Percentiles rank a stretch among this genome's conserved stretches.
Evolutionary conservation across 768 basidiomycete genomes (phyloP).

Genomic region (Russula sp.): DNA sequence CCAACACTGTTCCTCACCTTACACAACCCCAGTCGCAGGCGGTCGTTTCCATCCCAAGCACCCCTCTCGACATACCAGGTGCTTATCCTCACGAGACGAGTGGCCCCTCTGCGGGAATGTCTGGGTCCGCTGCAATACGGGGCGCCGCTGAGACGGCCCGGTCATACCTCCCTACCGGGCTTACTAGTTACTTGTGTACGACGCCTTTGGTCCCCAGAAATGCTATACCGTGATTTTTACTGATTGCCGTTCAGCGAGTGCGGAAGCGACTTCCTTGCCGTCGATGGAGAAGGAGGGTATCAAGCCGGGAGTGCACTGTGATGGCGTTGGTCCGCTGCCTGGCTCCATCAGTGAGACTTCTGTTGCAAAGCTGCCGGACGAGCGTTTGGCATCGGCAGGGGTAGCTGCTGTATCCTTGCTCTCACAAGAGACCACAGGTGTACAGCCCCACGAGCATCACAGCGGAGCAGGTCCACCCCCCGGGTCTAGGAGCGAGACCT

Average conservation of each 20-base stretch:
- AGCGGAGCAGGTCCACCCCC: slow-evolving; percentile 46
- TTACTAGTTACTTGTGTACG: slow-evolving; percentile 1
- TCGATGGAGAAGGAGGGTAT: slow-evolving; percentile 33
- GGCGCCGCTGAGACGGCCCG: background rate
- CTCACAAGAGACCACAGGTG: slow-evolving; percentile 31
- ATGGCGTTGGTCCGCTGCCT: slow-evolving; percentile 47
- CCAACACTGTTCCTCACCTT: background rate
- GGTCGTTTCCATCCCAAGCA: slow-evolving; percentile 3
- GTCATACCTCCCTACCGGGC: background rate
- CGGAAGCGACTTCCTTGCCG: slow-evolving; percentile 30
- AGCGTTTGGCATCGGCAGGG: slow-evolving; percentile 27
- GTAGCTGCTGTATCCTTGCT: slow-evolving; percentile 29
- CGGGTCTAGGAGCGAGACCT: slow-evolving; percentile 38
- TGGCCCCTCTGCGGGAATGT: background rate
- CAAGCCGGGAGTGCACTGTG: slow-evolving; percentile 30
- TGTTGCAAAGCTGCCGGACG: slow-evolving; percentile 46
- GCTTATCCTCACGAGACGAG: slow-evolving; percentile 12
- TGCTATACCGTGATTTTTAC: background rate
- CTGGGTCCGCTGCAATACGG: background rate
- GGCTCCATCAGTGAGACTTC: slow-evolving; percentile 40
- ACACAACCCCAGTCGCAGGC: background rate
- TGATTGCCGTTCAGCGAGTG: background rate
- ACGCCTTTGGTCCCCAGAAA: background rate
- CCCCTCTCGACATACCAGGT: slow-evolving; percentile 15
- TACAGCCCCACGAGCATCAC: slow-evolving; percentile 30